Base-by-base conservation (phyloP, 495 filamentous ascomycete genomes). In the Aspergillus ostianus region DNA sequence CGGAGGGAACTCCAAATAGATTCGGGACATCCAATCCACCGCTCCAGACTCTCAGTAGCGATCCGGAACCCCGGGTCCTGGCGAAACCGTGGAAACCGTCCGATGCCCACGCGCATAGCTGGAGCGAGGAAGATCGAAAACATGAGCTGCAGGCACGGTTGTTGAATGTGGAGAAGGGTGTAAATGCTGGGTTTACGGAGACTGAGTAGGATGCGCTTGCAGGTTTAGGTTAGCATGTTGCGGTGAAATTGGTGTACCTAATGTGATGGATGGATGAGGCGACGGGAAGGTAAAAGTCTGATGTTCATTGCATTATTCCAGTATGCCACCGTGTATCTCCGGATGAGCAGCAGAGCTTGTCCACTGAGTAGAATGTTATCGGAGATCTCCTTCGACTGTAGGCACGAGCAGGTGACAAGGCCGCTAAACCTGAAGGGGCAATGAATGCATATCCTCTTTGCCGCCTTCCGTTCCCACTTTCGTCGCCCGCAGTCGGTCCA, bases 111-210 rank as follows among this genome's bases (percentile, higher is more conserved):
- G 64, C 64, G 19, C 71, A 72, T 50, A 75, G 71, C 52, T 77
- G 73, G 73, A 75, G 68, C 53, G 53, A 66, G 20, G 51, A 77
- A 60, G 73, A 78, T 57, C 63, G 55, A 47, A 74, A 75, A 36
- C 71, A 74, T 60, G 53, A 67, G 62, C n/a, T 70, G 50, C 71
- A 76, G 60, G 64, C 66, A 29, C 52, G 67, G 61, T 47, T 77
- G 58, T 56, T 76, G 51, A 48, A 51, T 21, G 58, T 57, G 20
- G 64, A 71, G 59, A 55, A 59, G 55, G 71, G 65, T 4, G 62
- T 49, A 48, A 64, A 73, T 59, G 61, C 27, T 9, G 74, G 73
- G 15, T 76, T 76, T 55, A 67, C 69, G 21, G 72, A 75, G 61
- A 55, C 30, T 6, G 49, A 55, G 30, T 41, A 57, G 41, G 55